Percentiles rank a stretch among this genome's conserved stretches.
These are phyloP conservation scores for Cladosporium sp. DNA, from an alignment of 2,329 filamentous ascomycete species.

Conservation along the genomic window DNA sequence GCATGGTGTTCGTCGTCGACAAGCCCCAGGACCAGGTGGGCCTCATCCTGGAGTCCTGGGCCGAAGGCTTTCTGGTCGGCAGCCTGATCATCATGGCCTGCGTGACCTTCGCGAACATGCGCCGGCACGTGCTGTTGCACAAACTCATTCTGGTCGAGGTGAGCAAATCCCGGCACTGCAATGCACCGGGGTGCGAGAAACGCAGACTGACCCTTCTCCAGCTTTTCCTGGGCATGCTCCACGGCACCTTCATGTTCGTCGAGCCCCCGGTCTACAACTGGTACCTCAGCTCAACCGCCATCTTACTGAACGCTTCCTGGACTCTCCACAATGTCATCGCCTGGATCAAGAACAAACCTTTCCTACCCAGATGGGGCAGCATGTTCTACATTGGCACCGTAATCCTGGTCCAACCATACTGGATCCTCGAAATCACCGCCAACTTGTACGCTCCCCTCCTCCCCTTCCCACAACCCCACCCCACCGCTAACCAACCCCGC, in stretches of 20 bases:
- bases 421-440: constrained; percentile 59
- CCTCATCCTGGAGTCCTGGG: constrained; percentile 28
- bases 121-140: constrained; percentile 41
- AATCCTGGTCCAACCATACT: constrained; percentile 55
- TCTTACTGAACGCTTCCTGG: constrained; percentile 58
- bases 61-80: constrained; percentile 29
- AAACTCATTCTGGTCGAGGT: constrained; percentile 47
- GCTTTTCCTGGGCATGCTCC: constrained; percentile 51
- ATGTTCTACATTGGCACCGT: constrained; percentile 54
- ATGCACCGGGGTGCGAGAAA: background rate
- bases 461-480: background rate
- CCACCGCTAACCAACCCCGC: background rate
- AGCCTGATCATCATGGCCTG: constrained; percentile 43
- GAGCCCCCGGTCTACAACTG: constrained; percentile 52
- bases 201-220: constrained; percentile 20
- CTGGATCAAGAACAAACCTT: constrained; percentile 61
- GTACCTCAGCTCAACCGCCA: constrained; percentile 56
- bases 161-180: constrained; percentile 14
- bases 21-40: constrained; percentile 22
- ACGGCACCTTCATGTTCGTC: constrained; percentile 55
- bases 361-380: constrained; percentile 39
- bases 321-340: constrained; percentile 60
- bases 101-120: constrained; percentile 45
- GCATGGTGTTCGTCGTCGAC: constrained; percentile 22
- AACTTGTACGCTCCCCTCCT: constrained; percentile 42